These are phyloP conservation scores for Bothriochloa decipiens DNA, from an alignment of 176 grass and related monocot species.

Conservation along the genomic window DNA sequence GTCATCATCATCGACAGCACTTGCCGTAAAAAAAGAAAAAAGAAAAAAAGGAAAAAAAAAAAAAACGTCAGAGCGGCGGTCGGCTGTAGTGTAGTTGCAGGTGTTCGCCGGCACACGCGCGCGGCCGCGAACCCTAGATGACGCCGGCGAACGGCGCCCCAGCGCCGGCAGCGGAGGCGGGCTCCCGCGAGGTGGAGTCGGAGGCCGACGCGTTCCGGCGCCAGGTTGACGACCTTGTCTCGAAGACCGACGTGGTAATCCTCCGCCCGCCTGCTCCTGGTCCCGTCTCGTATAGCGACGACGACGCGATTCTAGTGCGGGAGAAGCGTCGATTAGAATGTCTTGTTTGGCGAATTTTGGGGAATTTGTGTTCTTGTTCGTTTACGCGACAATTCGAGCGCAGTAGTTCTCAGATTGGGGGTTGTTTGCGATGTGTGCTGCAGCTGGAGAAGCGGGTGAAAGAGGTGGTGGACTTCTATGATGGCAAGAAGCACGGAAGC, in stretches of 20 bases:
- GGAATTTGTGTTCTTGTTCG: not conserved
- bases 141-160: constrained; percentile 34
- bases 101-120: constrained; percentile 19
- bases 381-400: not conserved
- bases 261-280: not conserved
- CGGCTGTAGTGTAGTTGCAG: constrained; percentile 10
- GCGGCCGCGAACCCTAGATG: constrained; percentile 40
- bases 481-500: constrained; percentile 63
- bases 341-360: not conserved
- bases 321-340: not conserved
- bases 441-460: constrained; percentile 70
- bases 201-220: constrained; percentile 47
- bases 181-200: not conserved
- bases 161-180: not conserved
- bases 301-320: not conserved
- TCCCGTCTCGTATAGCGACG: not conserved
- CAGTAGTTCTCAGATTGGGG: not conserved
- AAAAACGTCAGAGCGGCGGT: constrained; percentile 3
- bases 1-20: not conserved
- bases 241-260: constrained; percentile 57
- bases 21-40: not conserved
- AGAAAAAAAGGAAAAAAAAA: not conserved
- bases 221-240: constrained; percentile 51
- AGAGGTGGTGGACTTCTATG: constrained; percentile 61
- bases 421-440: constrained; percentile 25